Evolutionary conservation across 495 filamentous ascomycete genomes (phyloP).

Genomic region (Aspergillus biplanus): DNA sequence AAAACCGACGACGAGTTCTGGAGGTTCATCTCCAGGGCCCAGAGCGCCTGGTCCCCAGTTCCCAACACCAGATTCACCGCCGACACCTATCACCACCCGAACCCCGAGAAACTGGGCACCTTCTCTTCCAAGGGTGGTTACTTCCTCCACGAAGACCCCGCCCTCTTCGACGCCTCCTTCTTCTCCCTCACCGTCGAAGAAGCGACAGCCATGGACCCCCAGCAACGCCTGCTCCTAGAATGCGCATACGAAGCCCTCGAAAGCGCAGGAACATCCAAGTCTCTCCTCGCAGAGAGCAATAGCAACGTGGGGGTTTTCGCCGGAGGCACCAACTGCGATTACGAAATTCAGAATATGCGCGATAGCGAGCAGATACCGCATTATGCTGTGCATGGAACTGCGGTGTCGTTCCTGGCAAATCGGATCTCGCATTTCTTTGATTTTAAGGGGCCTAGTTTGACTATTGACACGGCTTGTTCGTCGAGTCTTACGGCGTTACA

Average conservation of each 20-base stretch:
- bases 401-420: slow-evolving; percentile 40
- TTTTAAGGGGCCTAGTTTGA: slow-evolving; percentile 37
- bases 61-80: background rate
- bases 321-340: slow-evolving; percentile 49
- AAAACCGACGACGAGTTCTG: background rate
- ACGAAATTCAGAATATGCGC: slow-evolving; percentile 39
- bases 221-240: slow-evolving; percentile 51
- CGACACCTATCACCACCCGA: background rate
- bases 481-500: slow-evolving; percentile 52
- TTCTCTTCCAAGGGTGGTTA: slow-evolving; percentile 36
- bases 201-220: slow-evolving; percentile 50
- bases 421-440: slow-evolving; percentile 43
- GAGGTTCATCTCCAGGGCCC: background rate
- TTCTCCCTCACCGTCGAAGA: slow-evolving; percentile 49
- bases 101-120: background rate
- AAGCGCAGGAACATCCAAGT: slow-evolving; percentile 50
- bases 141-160: slow-evolving; percentile 56
- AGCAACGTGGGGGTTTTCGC: slow-evolving; percentile 50
- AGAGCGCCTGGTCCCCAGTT: too few species aligned
- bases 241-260: slow-evolving; percentile 51
- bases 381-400: slow-evolving; percentile 53
- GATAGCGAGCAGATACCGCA: slow-evolving; percentile 45
- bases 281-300: slow-evolving; percentile 45
- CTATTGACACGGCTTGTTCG: slow-evolving; percentile 58
- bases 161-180: slow-evolving; percentile 60